Evolutionary conservation across 2,329 filamentous ascomycete species (phyloP).

Genomic region (Colletotrichum tabaci): DNA sequence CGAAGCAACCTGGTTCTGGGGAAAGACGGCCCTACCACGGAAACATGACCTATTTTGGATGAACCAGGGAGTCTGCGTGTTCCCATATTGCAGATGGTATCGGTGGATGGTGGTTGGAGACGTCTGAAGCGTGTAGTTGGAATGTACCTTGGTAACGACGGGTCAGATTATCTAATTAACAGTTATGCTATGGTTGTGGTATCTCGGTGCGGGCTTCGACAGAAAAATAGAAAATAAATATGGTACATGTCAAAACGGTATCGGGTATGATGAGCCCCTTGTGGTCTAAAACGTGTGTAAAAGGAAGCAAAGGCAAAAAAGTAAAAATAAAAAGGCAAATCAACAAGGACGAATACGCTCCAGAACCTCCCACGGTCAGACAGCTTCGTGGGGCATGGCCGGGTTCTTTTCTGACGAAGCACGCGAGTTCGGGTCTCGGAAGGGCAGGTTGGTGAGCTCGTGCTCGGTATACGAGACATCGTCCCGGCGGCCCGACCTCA

Average conservation of each 20-base stretch:
- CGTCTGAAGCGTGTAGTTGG: no score
- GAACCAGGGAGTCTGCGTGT: no score
- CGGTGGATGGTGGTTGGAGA: no score
- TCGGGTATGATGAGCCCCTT: neutral
- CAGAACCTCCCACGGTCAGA: neutral
- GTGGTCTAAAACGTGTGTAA: neutral
- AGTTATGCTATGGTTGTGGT: neutral
- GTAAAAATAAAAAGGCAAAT: neutral
- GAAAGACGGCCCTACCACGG: neutral
- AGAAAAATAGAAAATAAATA: no score
- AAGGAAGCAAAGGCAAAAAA: neutral
- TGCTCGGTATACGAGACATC: slow-evolving; percentile 26
- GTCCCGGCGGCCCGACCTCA: slow-evolving; percentile 28
- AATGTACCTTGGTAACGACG: neutral
- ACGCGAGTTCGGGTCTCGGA: slow-evolving; percentile 14
- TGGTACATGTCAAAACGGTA: neutral
- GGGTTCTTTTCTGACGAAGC: slow-evolving; percentile 19
- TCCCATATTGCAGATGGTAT: neutral
- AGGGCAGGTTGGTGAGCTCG: slow-evolving; percentile 12
- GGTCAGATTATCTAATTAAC: neutral
- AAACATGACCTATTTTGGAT: neutral
- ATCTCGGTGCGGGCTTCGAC: neutral
- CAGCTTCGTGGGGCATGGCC: slow-evolving; percentile 25
- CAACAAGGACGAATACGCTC: no score
- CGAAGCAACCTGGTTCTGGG: neutral